Base-by-base conservation (phyloP, 495 filamentous ascomycete species). In the Cercophora scortea region DNA sequence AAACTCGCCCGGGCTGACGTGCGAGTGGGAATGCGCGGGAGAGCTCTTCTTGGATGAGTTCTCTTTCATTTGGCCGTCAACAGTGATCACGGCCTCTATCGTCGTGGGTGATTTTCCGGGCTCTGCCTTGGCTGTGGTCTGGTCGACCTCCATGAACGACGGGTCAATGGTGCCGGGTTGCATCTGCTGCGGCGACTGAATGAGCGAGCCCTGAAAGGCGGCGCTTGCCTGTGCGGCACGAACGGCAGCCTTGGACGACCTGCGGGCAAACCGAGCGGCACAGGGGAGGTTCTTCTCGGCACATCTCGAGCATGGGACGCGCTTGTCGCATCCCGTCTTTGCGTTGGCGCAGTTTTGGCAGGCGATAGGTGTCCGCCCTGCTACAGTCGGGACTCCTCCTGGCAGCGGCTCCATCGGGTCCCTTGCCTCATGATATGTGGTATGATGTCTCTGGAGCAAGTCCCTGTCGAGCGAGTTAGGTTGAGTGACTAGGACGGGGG, bases 281-380 rank as follows among this genome's bases (percentile, higher is more conserved):
- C 81, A 86, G 12, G 66, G 51, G 11, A 84, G 69, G 57, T 79
- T 79, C 59, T 83, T 77, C 25, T 76, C 74, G 2, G 72, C 61
- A 59, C 81, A 84, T 52, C 81, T 69, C 41, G 72, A 71, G 61
- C 81, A 84, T 9, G 82, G 82, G 10, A 81, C 74, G 62, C 72
- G 72, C 64, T 85, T 85, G 58, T 87, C 83, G 59, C 83, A 87
- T n/a, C 77, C 80, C 6, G 81, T 83, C 66, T 84, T 84, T 18
- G 81, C 79, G 55, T 70, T 80, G 15, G 79, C 77, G 58, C 81
- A 84, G 59, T 76, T 76, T 15, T 70, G 67, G 62, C 81, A 84
- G 8, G 81, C 79, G 52, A 84, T 84, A 16, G 70, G 74, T 6
- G 68, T 72, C 34, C 70, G 61, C 7, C 71, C 68, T 17, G 67